Percentiles rank a stretch among this genome's conserved stretches.
phyloP scores from a whole-genome alignment of 2,329 filamentous ascomycete genomes.

The Proliferodiscus dingleyae region DNA sequence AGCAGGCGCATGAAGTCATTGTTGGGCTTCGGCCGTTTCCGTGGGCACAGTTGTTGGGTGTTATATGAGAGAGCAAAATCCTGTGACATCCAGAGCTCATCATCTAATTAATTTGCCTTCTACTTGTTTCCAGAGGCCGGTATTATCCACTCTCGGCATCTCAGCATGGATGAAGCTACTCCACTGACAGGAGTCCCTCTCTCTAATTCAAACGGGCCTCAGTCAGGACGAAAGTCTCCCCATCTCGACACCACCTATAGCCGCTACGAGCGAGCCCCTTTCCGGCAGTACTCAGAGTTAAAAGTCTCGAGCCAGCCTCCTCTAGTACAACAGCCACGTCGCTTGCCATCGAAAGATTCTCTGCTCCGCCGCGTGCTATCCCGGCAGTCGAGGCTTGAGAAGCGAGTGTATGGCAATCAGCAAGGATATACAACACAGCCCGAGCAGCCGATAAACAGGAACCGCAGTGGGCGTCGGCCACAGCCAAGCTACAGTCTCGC shows the following conservation, averaged over 20 bases:
- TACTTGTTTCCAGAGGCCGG: not conserved
- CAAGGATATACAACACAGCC: not conserved
- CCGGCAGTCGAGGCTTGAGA: not conserved
- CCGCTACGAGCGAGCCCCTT: not conserved
- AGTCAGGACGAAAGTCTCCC: not conserved
- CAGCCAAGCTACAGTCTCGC: not conserved
- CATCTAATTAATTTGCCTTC: not conserved
- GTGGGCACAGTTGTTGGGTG: not conserved
- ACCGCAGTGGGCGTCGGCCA: not conserved
- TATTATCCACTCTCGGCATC: too few relatives aligned
- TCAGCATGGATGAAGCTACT: not conserved
- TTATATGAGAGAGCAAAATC: not conserved
- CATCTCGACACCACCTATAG: not conserved
- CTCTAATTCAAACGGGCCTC: not conserved
- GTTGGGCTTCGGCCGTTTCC: too few relatives aligned
- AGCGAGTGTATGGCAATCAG: not conserved
- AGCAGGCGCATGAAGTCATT: not conserved
- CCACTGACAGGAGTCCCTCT: not conserved
- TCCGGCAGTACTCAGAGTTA: not conserved
- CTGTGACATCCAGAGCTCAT: not conserved
- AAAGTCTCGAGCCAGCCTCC: not conserved
- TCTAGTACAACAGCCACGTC: not conserved
- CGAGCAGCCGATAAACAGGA: not conserved
- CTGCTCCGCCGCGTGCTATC: not conserved
- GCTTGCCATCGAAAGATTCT: not conserved